phyloP scores from a whole-genome alignment of 345 rosid species.

The Eutrema japonicum region DNA sequence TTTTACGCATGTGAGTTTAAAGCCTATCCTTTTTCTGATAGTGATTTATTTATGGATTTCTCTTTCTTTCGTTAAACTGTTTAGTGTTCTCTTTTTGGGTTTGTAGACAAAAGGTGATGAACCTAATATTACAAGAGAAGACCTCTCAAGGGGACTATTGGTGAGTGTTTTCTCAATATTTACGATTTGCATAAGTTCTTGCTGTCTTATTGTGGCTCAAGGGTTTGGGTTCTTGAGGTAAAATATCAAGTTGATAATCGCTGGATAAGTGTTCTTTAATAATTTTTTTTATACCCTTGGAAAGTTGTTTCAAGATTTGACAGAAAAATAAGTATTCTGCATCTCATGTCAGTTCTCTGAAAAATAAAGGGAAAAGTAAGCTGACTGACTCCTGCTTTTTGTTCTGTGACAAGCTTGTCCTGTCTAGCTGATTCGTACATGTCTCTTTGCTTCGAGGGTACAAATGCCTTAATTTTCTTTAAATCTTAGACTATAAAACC shows the following conservation, averaged over 20 bases:
- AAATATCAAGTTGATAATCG: neutral
- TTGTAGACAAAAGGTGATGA: constrained; percentile 67
- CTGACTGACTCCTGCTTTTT: neutral
- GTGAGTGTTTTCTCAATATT: constrained; percentile 48
- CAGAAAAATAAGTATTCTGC: neutral
- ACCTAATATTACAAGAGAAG: constrained; percentile 63
- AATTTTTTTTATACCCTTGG: neutral
- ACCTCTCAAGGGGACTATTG: constrained; percentile 76
- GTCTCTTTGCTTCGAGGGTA: constrained; percentile 5
- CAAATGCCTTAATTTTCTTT: neutral
- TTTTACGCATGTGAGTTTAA: constrained; percentile 86
- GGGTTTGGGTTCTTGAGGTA: neutral
- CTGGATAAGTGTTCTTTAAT: neutral
- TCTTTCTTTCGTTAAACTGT: constrained; percentile 9
- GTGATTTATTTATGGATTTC: constrained; percentile 4
- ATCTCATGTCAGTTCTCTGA: constrained; percentile 10
- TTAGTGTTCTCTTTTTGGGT: constrained; percentile 4
- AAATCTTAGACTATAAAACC: neutral
- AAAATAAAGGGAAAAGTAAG: neutral
- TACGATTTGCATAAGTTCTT: constrained; percentile 25
- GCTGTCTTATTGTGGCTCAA: constrained; percentile 14
- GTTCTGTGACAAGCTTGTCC: constrained; percentile 5
- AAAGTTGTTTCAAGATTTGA: constrained; percentile 4
- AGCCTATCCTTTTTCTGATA: constrained; percentile 1
- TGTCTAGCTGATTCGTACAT: neutral